These are phyloP conservation scores for Penicillium sp. DNA, from an alignment of 2,329 filamentous ascomycete species.

Conservation along the genomic window DNA sequence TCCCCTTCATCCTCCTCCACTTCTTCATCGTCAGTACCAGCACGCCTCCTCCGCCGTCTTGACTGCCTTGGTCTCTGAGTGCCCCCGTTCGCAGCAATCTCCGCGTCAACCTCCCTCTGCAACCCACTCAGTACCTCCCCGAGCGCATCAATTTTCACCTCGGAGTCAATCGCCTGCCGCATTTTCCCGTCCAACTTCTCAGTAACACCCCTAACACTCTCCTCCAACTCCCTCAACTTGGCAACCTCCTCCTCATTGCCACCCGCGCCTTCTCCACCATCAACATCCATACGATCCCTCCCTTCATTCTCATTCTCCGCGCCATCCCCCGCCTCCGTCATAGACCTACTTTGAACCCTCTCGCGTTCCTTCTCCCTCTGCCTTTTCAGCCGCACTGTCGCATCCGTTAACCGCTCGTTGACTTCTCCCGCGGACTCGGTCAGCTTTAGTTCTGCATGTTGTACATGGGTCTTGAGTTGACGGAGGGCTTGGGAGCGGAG, in stretches of 20 bases:
- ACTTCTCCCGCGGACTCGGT: constrained; percentile 57
- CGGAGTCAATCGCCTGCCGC: constrained; percentile 62
- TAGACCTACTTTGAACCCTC: constrained; percentile 5
- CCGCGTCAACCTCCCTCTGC: constrained; percentile 40
- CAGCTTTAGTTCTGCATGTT: constrained; percentile 53
- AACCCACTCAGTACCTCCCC: constrained; percentile 51
- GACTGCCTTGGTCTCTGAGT: constrained; percentile 38
- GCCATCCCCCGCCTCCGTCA: constrained; percentile 28
- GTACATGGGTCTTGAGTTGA: constrained; percentile 55
- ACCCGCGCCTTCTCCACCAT: constrained; percentile 31
- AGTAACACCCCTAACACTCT: constrained; percentile 58
- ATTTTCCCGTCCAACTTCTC: constrained; percentile 62
- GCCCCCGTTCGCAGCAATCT: constrained; percentile 29
- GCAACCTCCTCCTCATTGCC: constrained; percentile 44
- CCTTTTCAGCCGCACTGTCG: constrained; percentile 44
- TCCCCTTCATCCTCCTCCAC: constrained; percentile 37
- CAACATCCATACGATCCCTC: not conserved
- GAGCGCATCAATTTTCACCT: constrained; percentile 52
- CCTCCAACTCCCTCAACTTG: constrained; percentile 49
- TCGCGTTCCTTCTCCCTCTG: constrained; percentile 37
- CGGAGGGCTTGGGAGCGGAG: constrained; percentile 46
- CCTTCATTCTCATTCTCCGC: constrained; percentile 29
- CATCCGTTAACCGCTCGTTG: constrained; percentile 58
- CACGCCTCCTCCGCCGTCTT: constrained; percentile 22
- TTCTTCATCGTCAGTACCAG: constrained; percentile 20